phyloP scores from a whole-genome alignment of 2,329 filamentous ascomycete species.

The Trichophyton rubrum region DNA sequence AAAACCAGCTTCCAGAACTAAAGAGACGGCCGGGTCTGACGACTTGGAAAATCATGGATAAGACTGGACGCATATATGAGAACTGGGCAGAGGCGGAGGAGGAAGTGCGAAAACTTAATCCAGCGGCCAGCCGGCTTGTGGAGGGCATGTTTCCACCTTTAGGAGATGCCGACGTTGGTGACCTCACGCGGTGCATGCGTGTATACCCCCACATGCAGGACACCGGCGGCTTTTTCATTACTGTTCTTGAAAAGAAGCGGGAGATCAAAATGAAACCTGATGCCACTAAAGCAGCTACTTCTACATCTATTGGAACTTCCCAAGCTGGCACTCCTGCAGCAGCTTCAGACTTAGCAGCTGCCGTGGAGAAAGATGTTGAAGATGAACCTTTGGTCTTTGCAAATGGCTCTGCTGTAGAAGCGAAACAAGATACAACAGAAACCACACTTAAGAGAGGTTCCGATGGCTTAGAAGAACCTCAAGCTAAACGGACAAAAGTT shows the following conservation, averaged over 20 bases:
- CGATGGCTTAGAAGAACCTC: conserved; percentile 20
- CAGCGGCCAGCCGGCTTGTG: conserved; percentile 54
- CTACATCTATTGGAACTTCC: neutral
- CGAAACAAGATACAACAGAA: neutral
- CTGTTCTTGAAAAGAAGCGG: conserved; percentile 78
- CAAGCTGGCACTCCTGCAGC: neutral
- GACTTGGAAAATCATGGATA: conserved; percentile 86
- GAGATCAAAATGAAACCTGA: conserved; percentile 73
- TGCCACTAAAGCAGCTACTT: conserved; percentile 15
- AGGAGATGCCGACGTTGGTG: conserved; percentile 48
- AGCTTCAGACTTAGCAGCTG: conserved; percentile 23
- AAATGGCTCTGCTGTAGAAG: neutral
- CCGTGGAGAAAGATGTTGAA: conserved; percentile 11
- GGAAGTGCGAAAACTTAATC: conserved; percentile 44
- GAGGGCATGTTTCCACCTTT: conserved; percentile 73
- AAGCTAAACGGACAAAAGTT: conserved; percentile 32
- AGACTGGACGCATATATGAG: conserved; percentile 63
- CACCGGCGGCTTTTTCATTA: conserved; percentile 95
- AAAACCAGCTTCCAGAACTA: conserved; percentile 60
- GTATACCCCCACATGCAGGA: conserved; percentile 94
- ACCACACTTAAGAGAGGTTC: conserved; percentile 23
- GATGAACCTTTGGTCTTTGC: neutral
- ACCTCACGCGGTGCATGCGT: conserved; percentile 80
- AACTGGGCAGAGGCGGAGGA: conserved; percentile 71
- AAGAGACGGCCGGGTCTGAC: conserved; percentile 66